These are phyloP conservation scores for Solanum infundibuliforme DNA, from an alignment of 257 asterid genomes.

Conservation along the genomic window DNA sequence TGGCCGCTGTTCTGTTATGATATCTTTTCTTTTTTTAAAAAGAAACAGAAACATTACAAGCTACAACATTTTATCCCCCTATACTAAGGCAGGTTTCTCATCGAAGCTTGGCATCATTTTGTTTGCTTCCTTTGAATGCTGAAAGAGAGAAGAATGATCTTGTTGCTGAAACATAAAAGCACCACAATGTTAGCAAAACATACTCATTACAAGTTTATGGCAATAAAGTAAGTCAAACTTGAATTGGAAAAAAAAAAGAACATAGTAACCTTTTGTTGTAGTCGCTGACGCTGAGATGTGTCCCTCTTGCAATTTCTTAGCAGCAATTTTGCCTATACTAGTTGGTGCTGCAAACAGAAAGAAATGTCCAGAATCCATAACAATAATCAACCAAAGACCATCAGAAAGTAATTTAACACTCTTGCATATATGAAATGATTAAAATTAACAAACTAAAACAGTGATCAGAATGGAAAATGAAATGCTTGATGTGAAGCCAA, in stretches of 20 bases:
- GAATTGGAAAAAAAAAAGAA: neutral
- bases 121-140: slow-evolving; percentile 87
- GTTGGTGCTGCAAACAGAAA: slow-evolving; percentile 42
- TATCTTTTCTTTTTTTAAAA: neutral
- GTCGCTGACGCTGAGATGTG: slow-evolving; percentile 44
- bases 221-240: neutral
- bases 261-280: slow-evolving; percentile 49
- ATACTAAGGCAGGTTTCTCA: neutral
- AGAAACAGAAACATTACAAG: neutral
- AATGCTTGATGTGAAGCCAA: neutral
- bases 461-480: neutral
- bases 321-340: slow-evolving; percentile 25
- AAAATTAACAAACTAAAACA: neutral
- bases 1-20: neutral
- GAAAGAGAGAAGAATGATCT: slow-evolving; percentile 99
- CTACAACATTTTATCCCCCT: neutral
- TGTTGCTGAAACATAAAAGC: slow-evolving; percentile 57
- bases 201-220: neutral
- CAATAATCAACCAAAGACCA: neutral
- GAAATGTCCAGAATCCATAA: neutral
- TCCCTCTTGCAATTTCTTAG: slow-evolving; percentile 55
- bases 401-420: neutral
- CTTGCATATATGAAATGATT: neutral
- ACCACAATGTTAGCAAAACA: neutral
- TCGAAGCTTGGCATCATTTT: slow-evolving; percentile 10